Base-by-base conservation (phyloP, 2,329 filamentous ascomycete species). In the Sporothrix dimorphospora region DNA sequence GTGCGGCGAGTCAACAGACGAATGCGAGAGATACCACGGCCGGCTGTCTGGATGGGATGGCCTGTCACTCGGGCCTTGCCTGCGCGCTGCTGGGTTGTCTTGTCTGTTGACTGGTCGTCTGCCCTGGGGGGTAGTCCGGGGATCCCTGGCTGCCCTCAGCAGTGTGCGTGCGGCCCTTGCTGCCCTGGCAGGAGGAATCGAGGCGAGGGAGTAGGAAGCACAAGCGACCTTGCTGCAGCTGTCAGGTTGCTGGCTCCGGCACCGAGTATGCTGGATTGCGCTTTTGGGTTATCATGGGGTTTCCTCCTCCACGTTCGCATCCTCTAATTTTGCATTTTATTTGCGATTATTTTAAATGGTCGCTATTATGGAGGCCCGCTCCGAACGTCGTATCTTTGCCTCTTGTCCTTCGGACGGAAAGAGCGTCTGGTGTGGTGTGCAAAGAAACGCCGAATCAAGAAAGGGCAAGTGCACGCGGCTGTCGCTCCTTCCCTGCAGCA, bases 241-340 rank as follows among this genome's bases (percentile, higher is more conserved):
- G 30, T 61, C 30, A 61, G 27, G 12, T 57, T 30, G 27, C 16
- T 59, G 14, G 24, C 55, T 11, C 55, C 55, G 19, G 55, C 19
- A 38, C 16, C 34, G 55, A 61, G 34, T 21, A 51, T 11, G 19
- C 19, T 19, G 53, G n/a, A 27, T 57, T 30, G 59, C 34, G 12
- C 9, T 27, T 45, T 6, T 27, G n/a, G 65, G 66, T 21, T 68
- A 68, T 55, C 66, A 68, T 55, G 66, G 63, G 47, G 63, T 27
- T 45, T 30, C 38, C 11, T 21, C 30, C 16, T 21, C 30, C 16
- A 34, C 30, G 57, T 65, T 27, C 19, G 5, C 27, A 49, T n/a
- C 14, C 24, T 42, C 47, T 14, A 51, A 24, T 68, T 68, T 55
- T 6, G 14, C 27, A 24, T 68, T 68, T 68, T 9, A 40, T 68